Conservation (phyloP, 768 basidiomycete genomes). For the Cyclocybe cylindracea region DNA sequence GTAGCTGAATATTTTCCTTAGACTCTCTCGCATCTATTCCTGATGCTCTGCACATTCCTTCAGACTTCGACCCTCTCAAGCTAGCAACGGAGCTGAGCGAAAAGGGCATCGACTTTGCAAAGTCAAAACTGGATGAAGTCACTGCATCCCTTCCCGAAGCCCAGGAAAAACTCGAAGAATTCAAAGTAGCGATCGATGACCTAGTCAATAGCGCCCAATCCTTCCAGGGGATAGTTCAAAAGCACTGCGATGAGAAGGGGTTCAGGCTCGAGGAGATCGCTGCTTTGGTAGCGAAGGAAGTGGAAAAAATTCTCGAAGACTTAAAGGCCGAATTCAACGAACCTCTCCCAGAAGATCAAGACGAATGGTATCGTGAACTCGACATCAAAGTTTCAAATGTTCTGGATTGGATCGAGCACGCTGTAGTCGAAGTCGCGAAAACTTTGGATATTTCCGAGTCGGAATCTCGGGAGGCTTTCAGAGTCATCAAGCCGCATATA, state of each 20-base stretch:
- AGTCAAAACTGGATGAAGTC: slow-evolving; percentile 16
- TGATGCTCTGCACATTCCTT: not conserved
- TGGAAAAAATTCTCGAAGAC: slow-evolving; percentile 18
- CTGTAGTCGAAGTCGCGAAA: slow-evolving; percentile 21
- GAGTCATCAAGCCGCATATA: slow-evolving; percentile 22
- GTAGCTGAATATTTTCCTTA: too few species aligned
- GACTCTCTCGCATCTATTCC: not conserved
- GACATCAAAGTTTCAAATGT: slow-evolving; percentile 14
- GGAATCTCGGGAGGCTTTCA: slow-evolving; percentile 19
- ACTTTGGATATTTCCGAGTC: slow-evolving; percentile 25
- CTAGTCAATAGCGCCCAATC: slow-evolving; percentile 16
- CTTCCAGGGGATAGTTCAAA: not conserved
- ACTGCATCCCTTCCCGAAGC: slow-evolving; percentile 11
- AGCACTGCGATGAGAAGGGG: not conserved
- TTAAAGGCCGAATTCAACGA: slow-evolving; percentile 31
- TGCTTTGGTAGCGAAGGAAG: slow-evolving; percentile 13
- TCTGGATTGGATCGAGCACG: slow-evolving; percentile 25
- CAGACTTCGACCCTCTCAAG: slow-evolving; percentile 15
- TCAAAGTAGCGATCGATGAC: slow-evolving; percentile 18
- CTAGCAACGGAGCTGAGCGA: slow-evolving; percentile 13
- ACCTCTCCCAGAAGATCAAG: slow-evolving; percentile 25
- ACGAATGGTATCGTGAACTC: slow-evolving; percentile 28
- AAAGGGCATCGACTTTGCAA: slow-evolving; percentile 12
- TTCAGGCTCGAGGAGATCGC: slow-evolving; percentile 12
- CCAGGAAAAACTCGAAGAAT: slow-evolving; percentile 17